phyloP scores from a whole-genome alignment of 2,329 filamentous ascomycete species.

The Dryadomyces quercivorus region DNA sequence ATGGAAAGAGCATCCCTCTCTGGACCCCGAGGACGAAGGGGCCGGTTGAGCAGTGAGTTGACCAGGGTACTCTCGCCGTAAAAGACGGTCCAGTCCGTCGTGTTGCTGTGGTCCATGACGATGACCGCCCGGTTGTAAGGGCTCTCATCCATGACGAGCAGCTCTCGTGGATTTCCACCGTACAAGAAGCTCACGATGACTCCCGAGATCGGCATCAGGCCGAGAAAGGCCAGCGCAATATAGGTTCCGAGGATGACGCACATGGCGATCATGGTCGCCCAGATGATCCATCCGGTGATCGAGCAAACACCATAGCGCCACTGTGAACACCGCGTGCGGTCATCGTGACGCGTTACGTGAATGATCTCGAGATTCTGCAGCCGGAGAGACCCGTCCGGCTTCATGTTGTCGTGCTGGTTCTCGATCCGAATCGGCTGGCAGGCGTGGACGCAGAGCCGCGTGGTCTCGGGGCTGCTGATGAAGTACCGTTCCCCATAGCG shows the following conservation, averaged over 20 bases:
- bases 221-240: not conserved
- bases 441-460: not conserved
- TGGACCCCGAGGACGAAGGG: not conserved
- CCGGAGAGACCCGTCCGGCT: not conserved
- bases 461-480: not conserved
- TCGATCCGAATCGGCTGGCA: not conserved
- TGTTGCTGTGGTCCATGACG: not conserved
- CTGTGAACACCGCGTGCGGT: too few species aligned
- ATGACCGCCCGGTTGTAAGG: not conserved
- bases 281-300: not conserved
- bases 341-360: not conserved
- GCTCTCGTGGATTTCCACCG: not conserved
- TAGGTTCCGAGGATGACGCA: not conserved
- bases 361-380: not conserved
- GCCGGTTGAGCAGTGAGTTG: not conserved
- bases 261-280: not conserved
- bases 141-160: not conserved
- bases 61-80: not conserved
- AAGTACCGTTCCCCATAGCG: not conserved
- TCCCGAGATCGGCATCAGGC: not conserved
- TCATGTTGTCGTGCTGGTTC: not conserved
- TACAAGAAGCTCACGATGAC: not conserved
- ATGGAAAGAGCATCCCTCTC: not conserved
- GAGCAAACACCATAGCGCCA: not conserved
- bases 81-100: not conserved